Conservation (phyloP, 257 asterid genomes). For the Solanum boliviense region DNA sequence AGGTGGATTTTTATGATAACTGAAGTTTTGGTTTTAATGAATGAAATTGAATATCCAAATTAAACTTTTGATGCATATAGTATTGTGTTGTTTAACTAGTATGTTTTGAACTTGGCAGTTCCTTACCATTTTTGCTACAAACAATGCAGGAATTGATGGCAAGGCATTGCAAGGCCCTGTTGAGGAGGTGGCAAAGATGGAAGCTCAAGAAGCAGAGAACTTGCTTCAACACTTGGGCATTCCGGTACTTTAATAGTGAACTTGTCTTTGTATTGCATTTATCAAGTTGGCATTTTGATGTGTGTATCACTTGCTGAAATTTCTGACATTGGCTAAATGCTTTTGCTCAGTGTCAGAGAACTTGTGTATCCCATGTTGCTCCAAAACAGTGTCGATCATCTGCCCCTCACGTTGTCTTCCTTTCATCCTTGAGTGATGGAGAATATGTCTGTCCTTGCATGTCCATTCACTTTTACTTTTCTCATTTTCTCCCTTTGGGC, state of each 20-base stretch:
- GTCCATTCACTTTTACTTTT: not conserved
- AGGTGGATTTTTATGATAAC: not conserved
- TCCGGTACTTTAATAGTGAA: conserved; percentile 20
- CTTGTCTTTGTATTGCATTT: not conserved
- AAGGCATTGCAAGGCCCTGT: conserved; percentile 53
- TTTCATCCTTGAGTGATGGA: not conserved
- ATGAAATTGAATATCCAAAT: not conserved
- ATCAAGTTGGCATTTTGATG: not conserved
- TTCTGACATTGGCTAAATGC: not conserved
- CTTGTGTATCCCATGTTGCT: not conserved
- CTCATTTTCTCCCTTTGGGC: not conserved
- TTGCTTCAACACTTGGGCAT: conserved; percentile 60
- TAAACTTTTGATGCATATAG: not conserved
- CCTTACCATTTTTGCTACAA: not conserved
- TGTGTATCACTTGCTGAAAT: not conserved
- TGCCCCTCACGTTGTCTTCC: not conserved
- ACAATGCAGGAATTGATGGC: conserved; percentile 26
- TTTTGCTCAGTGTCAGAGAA: not conserved
- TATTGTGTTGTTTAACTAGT: not conserved
- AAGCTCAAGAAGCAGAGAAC: conserved; percentile 63
- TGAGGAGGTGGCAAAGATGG: conserved; percentile 63
- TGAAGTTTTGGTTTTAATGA: not conserved
- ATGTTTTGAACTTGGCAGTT: not conserved
- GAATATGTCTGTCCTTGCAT: not conserved
- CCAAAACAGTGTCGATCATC: not conserved